Evolutionary conservation across 2,329 filamentous ascomycete species (phyloP).

Genomic region (Alternaria alternata): DNA sequence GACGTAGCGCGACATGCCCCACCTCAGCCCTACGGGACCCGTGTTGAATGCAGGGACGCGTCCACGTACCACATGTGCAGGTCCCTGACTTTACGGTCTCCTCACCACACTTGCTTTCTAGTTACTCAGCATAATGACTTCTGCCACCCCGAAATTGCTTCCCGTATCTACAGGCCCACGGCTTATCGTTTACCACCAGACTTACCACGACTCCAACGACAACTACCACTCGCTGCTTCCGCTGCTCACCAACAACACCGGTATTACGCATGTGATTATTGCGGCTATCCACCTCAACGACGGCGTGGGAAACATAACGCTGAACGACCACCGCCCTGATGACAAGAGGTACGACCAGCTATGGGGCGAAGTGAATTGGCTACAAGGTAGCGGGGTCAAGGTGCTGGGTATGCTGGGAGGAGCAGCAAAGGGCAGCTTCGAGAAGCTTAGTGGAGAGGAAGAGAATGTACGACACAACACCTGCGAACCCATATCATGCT

Average conservation of each 20-base stretch:
- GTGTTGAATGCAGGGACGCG: slow-evolving; percentile 18
- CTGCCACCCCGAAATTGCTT: slow-evolving; percentile 42
- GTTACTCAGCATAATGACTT: slow-evolving; percentile 35
- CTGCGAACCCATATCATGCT: background rate
- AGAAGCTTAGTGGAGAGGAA: slow-evolving; percentile 52
- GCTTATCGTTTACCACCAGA: slow-evolving; percentile 70
- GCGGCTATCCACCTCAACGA: slow-evolving; percentile 85
- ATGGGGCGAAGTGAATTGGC: slow-evolving; percentile 77
- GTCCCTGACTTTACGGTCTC: slow-evolving; percentile 1
- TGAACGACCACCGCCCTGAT: slow-evolving; percentile 81
- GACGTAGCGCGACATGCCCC: slow-evolving; percentile 34
- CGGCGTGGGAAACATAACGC: slow-evolving; percentile 70
- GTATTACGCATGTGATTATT: slow-evolving; percentile 82
- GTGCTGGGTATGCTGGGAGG: slow-evolving; percentile 89
- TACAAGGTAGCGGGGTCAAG: slow-evolving; percentile 78
- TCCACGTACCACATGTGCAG: slow-evolving; percentile 10
- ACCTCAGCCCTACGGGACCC: slow-evolving; percentile 39
- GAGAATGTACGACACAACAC: slow-evolving; percentile 35
- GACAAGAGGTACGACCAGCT: slow-evolving; percentile 72
- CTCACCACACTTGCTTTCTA: background rate
- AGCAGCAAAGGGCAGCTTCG: slow-evolving; percentile 78
- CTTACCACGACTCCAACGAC: slow-evolving; percentile 64
- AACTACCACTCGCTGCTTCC: slow-evolving; percentile 69
- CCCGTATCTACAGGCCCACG: slow-evolving; percentile 49
- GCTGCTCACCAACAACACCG: slow-evolving; percentile 65